Conservation (phyloP, 192 early-diverging fungal genomes). For the Phycomyces blakesleeanus region DNA sequence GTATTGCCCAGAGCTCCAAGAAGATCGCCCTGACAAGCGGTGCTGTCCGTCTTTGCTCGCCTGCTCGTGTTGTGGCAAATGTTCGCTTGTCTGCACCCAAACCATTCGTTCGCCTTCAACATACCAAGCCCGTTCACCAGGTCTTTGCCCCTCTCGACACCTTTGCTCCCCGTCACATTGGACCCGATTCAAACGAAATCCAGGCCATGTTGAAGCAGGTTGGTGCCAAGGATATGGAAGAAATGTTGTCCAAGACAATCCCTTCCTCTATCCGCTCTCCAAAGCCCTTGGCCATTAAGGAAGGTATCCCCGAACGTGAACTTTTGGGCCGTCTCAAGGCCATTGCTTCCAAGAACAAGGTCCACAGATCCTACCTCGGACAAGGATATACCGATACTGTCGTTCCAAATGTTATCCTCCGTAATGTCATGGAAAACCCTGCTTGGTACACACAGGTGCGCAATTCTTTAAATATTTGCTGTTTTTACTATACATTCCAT, state of each 20-base stretch:
- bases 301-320: slow-evolving; percentile 80
- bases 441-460: slow-evolving; percentile 95
- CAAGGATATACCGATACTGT: slow-evolving; percentile 92
- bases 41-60: not conserved
- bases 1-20: slow-evolving; percentile 14
- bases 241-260: slow-evolving; percentile 79
- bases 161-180: slow-evolving; percentile 86
- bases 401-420: slow-evolving; percentile 91
- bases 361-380: slow-evolving; percentile 90
- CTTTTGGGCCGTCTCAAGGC: slow-evolving; percentile 74
- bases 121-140: slow-evolving; percentile 16
- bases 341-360: slow-evolving; percentile 91
- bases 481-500: no score
- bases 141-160: slow-evolving; percentile 61
- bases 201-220: slow-evolving; percentile 79
- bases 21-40: not conserved
- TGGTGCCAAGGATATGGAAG: slow-evolving; percentile 75
- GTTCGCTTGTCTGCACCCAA: slow-evolving; percentile 8
- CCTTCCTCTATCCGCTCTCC: slow-evolving; percentile 76
- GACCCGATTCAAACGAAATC: slow-evolving; percentile 72
- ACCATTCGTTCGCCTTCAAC: slow-evolving; percentile 16
- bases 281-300: slow-evolving; percentile 67
- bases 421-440: slow-evolving; percentile 98
- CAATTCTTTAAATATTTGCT: not conserved
- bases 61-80: slow-evolving; percentile 5